phyloP scores from a whole-genome alignment of 2,329 filamentous ascomycete genomes.

The Xylariaceae sp. region DNA sequence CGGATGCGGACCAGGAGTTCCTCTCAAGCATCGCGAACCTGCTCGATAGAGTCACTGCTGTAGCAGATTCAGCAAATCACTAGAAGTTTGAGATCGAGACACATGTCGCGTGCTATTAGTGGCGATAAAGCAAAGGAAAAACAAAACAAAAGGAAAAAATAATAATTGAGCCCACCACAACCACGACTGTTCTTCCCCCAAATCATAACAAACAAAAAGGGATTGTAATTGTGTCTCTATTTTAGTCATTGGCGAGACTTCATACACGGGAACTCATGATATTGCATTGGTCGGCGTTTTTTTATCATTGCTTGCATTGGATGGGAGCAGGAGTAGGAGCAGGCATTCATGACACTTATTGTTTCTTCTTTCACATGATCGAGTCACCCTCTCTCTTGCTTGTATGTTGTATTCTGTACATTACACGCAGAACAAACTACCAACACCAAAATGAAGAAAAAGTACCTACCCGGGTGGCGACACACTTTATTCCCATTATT shows the following conservation, averaged over 20 bases:
- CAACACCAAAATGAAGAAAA: no score
- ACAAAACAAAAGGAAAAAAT: no score
- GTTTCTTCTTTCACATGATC: no score
- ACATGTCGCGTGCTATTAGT: neutral
- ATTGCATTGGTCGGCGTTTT: constrained; percentile 9
- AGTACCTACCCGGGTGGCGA: neutral
- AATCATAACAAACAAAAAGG: no score
- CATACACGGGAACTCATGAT: neutral
- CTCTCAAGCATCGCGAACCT: constrained; percentile 28
- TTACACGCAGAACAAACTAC: no score
- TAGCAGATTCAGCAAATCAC: constrained; percentile 8
- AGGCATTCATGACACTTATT: no score
- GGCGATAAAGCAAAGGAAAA: no score
- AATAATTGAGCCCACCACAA: no score
- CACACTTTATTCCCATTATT: no score
- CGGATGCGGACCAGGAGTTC: constrained; percentile 23
- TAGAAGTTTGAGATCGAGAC: neutral
- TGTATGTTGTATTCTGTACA: neutral
- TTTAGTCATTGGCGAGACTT: neutral
- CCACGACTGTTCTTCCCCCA: no score
- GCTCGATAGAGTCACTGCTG: constrained; percentile 23
- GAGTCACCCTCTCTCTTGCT: neutral
- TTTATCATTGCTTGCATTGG: neutral
- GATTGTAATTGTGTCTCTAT: neutral
- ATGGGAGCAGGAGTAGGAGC: constrained; percentile 2